Percentiles rank a stretch among this genome's conserved stretches.
Evolutionary conservation across 257 asterid genomes (phyloP).

Genomic region (Gentiana dahurica): DNA sequence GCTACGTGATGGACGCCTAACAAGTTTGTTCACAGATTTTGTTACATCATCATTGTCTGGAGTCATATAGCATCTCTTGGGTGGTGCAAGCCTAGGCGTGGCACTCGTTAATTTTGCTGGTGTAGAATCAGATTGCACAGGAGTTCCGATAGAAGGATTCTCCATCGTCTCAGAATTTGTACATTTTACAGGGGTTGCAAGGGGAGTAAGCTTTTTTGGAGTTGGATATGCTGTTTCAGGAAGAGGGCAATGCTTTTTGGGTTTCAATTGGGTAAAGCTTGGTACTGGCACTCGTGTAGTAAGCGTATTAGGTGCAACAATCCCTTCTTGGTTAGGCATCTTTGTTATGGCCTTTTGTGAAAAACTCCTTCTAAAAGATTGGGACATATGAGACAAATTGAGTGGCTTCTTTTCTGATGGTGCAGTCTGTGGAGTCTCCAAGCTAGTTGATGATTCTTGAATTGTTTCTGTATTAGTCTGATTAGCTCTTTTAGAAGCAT

Average conservation of each 20-base stretch:
- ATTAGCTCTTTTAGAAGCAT: conserved; percentile 18
- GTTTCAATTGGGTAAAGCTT: neutral
- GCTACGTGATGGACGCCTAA: conserved; percentile 53
- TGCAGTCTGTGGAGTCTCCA: conserved; percentile 8
- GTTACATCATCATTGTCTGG: conserved; percentile 42
- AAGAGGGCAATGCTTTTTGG: conserved; percentile 3
- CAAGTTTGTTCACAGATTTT: conserved; percentile 38
- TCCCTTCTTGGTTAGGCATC: conserved; percentile 12
- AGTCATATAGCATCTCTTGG: conserved; percentile 65
- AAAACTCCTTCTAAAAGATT: conserved; percentile 42
- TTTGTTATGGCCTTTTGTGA: conserved; percentile 18
- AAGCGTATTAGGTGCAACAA: conserved; percentile 7
- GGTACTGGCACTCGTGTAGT: conserved; percentile 10
- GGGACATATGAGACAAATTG: conserved; percentile 41
- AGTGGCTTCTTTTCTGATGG: conserved; percentile 7
- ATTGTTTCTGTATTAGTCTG: conserved; percentile 11
- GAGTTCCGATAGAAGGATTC: conserved; percentile 33
- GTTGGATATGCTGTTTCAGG: conserved; percentile 2
- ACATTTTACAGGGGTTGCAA: conserved; percentile 31
- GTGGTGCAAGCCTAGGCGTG: conserved; percentile 52
- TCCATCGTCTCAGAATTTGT: conserved; percentile 8
- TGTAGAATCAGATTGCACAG: conserved; percentile 33
- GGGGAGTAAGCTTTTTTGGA: neutral
- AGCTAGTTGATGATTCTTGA: conserved; percentile 11
- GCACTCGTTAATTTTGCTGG: conserved; percentile 52